A percentile compares a stretch with the other conserved stretches of the same genome.
These are phyloP conservation scores for Monotropa hypopitys DNA, from an alignment of 179 eudicot species.

Conservation along the genomic window DNA sequence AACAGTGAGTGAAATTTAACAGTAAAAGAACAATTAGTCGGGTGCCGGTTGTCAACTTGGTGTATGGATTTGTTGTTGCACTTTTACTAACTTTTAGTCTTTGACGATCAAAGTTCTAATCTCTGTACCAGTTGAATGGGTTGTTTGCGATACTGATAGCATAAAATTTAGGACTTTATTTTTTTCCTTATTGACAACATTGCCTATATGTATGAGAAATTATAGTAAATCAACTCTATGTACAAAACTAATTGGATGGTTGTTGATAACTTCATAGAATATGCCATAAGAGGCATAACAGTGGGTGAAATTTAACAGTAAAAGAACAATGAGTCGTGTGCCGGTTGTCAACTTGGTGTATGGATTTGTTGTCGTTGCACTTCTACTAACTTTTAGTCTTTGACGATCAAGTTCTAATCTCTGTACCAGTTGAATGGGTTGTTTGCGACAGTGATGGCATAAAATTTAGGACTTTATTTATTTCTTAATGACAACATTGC, in stretches of 20 bases:
- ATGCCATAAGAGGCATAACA: neutral
- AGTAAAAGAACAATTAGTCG: neutral
- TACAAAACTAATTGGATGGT: no score
- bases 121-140: neutral
- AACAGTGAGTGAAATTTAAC: neutral
- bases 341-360: neutral
- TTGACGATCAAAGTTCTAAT: neutral
- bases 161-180: neutral
- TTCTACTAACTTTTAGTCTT: neutral
- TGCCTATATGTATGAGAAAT: no score
- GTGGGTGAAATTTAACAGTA: neutral
- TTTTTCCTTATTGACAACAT: no score
- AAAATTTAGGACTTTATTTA: neutral
- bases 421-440: neutral
- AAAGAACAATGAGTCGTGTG: neutral
- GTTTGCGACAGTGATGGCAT: neutral
- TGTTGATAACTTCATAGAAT: no score
- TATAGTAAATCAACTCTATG: no score
- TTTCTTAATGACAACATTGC: no score
- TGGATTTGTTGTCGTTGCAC: neutral
- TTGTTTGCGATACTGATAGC: neutral
- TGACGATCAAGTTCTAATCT: neutral
- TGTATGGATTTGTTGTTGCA: neutral
- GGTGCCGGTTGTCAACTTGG: neutral
- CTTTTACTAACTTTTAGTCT: neutral